Percentiles rank a stretch among this genome's conserved stretches.
These are phyloP conservation scores for Xylaria longipes DNA, from an alignment of 495 filamentous ascomycete genomes.

Conservation along the genomic window DNA sequence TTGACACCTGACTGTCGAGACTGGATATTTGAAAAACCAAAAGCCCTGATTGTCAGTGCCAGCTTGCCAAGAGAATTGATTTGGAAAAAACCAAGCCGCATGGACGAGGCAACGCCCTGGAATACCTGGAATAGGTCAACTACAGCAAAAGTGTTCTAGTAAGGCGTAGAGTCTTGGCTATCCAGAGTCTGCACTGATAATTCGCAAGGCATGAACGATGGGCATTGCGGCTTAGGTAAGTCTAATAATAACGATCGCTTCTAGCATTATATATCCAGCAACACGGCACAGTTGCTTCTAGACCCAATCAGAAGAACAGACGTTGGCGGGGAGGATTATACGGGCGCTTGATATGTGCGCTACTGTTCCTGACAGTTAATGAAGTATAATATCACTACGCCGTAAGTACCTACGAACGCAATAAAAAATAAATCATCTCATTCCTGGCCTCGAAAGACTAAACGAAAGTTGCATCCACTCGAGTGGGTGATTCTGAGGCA, in stretches of 20 bases:
- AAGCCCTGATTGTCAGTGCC: not conserved
- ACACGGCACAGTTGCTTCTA: not conserved
- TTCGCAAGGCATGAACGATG: not conserved
- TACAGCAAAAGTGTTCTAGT: not conserved
- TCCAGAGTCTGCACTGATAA: not conserved
- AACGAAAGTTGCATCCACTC: not conserved
- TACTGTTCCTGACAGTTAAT: too few relatives aligned
- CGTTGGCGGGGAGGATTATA: conserved; percentile 5
- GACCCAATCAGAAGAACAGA: conserved; percentile 8
- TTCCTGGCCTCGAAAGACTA: not conserved
- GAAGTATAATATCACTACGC: not conserved
- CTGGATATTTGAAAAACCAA: conserved; percentile 6
- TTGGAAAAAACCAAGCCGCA: not conserved
- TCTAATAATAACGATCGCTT: conserved; percentile 20
- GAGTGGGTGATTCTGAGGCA: not conserved
- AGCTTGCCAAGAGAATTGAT: conserved; percentile 4
- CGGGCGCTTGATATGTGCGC: not conserved
- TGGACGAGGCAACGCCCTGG: not conserved
- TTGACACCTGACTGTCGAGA: not conserved
- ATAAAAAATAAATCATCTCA: not conserved
- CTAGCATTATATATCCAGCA: not conserved
- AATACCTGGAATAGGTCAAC: not conserved
- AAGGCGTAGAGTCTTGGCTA: not conserved
- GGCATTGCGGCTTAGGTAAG: conserved; percentile 14
- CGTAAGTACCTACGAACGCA: not conserved